Base-by-base conservation (phyloP, 148 eudicot genomes). In the Limonium bicolor region DNA sequence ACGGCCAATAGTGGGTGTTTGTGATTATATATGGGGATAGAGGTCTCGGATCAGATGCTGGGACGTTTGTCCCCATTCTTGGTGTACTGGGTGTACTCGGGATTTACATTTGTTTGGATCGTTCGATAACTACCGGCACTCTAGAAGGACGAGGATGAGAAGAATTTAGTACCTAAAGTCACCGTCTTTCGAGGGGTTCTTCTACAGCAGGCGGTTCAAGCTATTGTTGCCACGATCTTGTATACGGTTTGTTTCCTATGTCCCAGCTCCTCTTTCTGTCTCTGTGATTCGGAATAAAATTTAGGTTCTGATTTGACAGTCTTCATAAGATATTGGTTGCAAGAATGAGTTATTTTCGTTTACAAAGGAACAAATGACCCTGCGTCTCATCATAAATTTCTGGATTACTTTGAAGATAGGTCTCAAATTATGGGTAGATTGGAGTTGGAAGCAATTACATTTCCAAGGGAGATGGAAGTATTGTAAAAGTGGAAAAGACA, bases 141-240 rank as follows among this genome's bases (percentile, higher is more conserved):
- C 43, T 11, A 17, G 17, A 36, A 46, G 30, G 60, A 56, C 20
- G 60, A 56, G 48, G 46, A 56, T 26, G 53, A 46, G 6, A 56
- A 56, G 53, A 56, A 56, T 46, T 46, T 56, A 43, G 60, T 56
- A 14, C 24, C 60, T 4, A 56, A 56, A 46, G 24, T 24, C 7
- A 24, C 53, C 19, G 60, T 56, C 20, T 51, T 56, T 20, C 34
- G 28, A 33, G 60, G 60, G 20, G 60, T 56, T 46, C 7, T 56
- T 36, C 34, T 56, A 21, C 60, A 56, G 30, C 60, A 56, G 14
- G 40, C 40, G 28, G 60, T 56, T 46, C 60, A 56, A 16, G 60
- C 60, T 16, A 35, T 56, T 46, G 60, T 56, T 27, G 43, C 60
- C 7, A 56, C 48, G 44, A 46, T 56, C 48, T 56, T 56, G 28